phyloP scores from a whole-genome alignment of 2,329 filamentous ascomycete species.

The Chaetomium sp. region DNA sequence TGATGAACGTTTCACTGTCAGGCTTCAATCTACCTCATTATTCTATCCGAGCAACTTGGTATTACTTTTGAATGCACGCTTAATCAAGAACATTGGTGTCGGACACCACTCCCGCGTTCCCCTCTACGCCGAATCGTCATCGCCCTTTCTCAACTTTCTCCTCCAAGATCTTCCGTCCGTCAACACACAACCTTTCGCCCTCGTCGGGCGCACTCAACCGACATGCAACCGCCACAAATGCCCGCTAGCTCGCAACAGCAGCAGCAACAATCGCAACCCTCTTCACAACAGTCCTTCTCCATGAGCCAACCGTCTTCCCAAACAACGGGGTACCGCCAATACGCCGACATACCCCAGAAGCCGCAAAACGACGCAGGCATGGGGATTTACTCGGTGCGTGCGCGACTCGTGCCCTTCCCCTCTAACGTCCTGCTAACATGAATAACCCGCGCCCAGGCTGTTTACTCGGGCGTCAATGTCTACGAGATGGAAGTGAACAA shows the following conservation, averaged over 20 bases:
- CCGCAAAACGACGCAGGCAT: conserved; percentile 48
- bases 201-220: conserved; percentile 14
- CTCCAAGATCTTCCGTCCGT: conserved; percentile 26
- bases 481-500: conserved; percentile 98
- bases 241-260: conserved; percentile 34
- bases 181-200: not conserved
- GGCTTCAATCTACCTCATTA: not conserved
- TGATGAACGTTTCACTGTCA: not conserved
- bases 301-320: conserved; percentile 57
- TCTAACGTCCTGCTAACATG: conserved; percentile 4
- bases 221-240: conserved; percentile 36
- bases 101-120: conserved; percentile 20
- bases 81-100: not conserved
- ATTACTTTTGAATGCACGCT: not conserved
- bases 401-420: not conserved
- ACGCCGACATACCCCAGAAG: conserved; percentile 44
- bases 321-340: conserved; percentile 48
- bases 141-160: conserved; percentile 14
- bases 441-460: conserved; percentile 56
- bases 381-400: conserved; percentile 64
- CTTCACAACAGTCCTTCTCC: conserved; percentile 58
- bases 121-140: conserved; percentile 1
- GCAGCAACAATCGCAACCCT: conserved; percentile 45
- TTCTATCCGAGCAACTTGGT: not conserved
- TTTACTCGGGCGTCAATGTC: conserved; percentile 93